phyloP scores from a whole-genome alignment of 257 asterid genomes.

The Orobanche coerulescens region DNA sequence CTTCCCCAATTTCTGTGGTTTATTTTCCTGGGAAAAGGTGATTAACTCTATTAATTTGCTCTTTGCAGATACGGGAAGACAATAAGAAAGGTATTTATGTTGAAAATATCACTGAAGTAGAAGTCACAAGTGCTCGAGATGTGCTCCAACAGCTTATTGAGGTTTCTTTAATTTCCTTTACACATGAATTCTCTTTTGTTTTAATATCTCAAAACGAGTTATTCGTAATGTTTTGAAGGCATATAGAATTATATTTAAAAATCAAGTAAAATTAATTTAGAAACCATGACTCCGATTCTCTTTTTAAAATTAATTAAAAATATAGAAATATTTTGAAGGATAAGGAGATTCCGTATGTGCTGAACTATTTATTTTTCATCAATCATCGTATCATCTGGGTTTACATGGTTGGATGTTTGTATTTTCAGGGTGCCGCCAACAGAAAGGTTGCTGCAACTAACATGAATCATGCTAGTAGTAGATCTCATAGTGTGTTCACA shows the following conservation, averaged over 20 bases:
- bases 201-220: not conserved
- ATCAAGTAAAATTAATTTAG: too few relatives aligned
- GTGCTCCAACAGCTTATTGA: slow-evolving; percentile 90
- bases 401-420: slow-evolving; percentile 10
- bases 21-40: not conserved
- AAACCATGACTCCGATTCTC: not conserved
- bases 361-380: not conserved
- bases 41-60: slow-evolving; percentile 15
- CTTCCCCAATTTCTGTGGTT: slow-evolving; percentile 6
- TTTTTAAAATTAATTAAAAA: not conserved
- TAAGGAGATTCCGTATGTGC: not conserved
- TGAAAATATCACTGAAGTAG: slow-evolving; percentile 83
- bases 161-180: slow-evolving; percentile 35
- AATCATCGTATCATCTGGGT: not conserved
- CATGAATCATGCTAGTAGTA: slow-evolving; percentile 97
- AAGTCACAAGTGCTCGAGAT: slow-evolving; percentile 88
- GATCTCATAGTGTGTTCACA: slow-evolving; percentile 97
- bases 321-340: not conserved
- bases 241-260: not conserved
- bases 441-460: slow-evolving; percentile 98
- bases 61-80: slow-evolving; percentile 83
- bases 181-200: not conserved
- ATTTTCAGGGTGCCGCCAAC: slow-evolving; percentile 79
- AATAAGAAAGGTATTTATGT: slow-evolving; percentile 87
- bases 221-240: not conserved